Conservation (phyloP, 2,329 filamentous ascomycete species). For the Clarireedia homoeocarpa region DNA sequence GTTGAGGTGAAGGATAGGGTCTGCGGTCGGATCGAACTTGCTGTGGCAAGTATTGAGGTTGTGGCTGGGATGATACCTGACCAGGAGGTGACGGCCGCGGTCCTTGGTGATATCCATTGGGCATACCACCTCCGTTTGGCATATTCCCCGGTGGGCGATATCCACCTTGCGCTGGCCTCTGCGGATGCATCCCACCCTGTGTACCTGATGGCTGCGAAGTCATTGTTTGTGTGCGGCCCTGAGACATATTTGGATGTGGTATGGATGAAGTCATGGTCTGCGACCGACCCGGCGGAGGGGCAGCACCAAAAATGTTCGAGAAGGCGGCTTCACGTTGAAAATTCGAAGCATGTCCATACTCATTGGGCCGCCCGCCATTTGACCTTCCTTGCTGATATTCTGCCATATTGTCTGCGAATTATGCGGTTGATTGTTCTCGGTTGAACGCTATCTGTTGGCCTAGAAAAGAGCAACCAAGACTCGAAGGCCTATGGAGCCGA, state of each 20-base stretch:
- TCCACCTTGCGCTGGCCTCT: constrained; percentile 37
- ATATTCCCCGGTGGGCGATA: constrained; percentile 15
- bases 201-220: constrained; percentile 32
- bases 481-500: constrained; percentile 22
- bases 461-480: constrained; percentile 12
- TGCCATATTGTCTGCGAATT: constrained; percentile 36
- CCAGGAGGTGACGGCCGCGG: constrained; percentile 30
- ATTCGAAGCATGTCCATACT: constrained; percentile 40
- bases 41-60: constrained; percentile 51
- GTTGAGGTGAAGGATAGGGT: constrained; percentile 57
- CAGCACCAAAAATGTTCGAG: constrained; percentile 87
- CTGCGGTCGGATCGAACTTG: constrained; percentile 55
- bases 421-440: constrained; percentile 2
- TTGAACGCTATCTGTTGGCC: constrained; percentile 2
- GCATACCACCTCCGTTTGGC: constrained; percentile 29
- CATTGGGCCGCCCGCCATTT: constrained; percentile 39
- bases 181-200: constrained; percentile 37
- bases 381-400: constrained; percentile 54
- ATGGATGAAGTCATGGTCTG: constrained; percentile 90
- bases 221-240: constrained; percentile 75
- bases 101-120: constrained; percentile 43
- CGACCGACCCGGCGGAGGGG: constrained; percentile 79
- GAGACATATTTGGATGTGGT: constrained; percentile 45
- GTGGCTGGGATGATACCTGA: constrained; percentile 36
- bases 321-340: constrained; percentile 89